Evolutionary conservation across 768 basidiomycete species (phyloP).

Genomic region (Lentinus tigrinus): DNA sequence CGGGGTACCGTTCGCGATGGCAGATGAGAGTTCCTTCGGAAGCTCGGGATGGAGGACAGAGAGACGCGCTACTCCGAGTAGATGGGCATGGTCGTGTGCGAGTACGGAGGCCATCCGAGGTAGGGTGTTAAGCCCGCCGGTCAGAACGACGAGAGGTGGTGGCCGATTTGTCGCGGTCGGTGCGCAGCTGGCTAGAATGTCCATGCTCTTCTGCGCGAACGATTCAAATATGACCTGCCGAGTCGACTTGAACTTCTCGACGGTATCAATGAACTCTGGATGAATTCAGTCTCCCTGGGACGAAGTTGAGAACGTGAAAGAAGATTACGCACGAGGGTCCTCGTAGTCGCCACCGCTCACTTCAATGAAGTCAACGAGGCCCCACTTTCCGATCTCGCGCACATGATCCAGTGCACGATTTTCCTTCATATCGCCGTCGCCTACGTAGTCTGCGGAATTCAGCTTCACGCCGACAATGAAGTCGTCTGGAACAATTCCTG

Average conservation of each 20-base stretch:
- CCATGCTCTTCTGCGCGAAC: conserved; percentile 60
- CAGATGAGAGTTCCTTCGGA: conserved; percentile 9
- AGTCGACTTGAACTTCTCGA: conserved; percentile 28
- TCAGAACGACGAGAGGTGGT: conserved; percentile 69
- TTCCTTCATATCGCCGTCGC: conserved; percentile 29
- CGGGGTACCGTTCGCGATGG: not conserved
- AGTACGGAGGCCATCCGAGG: conserved; percentile 55
- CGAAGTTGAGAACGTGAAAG: not conserved
- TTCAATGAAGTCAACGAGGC: conserved; percentile 78
- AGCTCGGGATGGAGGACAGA: conserved; percentile 59
- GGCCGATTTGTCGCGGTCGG: conserved; percentile 24
- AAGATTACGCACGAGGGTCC: conserved; percentile 52
- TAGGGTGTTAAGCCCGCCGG: conserved; percentile 73
- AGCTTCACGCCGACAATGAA: conserved; percentile 81
- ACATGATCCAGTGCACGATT: conserved; percentile 60
- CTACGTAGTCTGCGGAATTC: conserved; percentile 73
- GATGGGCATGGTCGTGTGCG: conserved; percentile 55
- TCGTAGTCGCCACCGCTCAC: conserved; percentile 89
- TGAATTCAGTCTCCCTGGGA: too few species aligned
- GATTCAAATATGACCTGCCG: conserved; percentile 74
- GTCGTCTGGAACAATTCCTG: conserved; percentile 40
- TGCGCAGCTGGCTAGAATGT: conserved; percentile 33
- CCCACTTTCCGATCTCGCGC: conserved; percentile 59
- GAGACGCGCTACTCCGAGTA: conserved; percentile 74
- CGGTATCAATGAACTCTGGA: conserved; percentile 30